Evolutionary conservation across 805 yeast species (phyloP), one percentile per base, ranked within the genome.

Genomic region (Candida ascalaphidarum): DNA sequence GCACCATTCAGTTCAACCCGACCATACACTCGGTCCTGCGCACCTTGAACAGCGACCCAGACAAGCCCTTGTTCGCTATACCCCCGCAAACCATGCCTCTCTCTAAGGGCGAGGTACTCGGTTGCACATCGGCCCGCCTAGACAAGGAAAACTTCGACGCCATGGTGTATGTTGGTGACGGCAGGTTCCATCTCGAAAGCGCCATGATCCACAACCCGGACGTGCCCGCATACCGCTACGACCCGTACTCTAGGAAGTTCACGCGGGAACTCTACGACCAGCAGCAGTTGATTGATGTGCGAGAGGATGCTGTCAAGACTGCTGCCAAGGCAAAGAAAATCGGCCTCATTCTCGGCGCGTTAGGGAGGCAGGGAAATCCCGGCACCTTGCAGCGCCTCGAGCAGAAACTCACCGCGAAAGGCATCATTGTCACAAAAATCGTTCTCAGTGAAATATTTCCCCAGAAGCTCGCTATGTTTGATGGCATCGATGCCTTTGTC

Each of bases 181-280:
- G 98, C 10, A 61, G 98, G 28, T 92, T 92, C 58, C 98, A 92
- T 54, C 61, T 92, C 24, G 98, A 92, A 50, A 75, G 89, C 28
- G 85, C 96, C 5, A 89, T 92, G 97, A 92, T 92, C 31, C 97
- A 88, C 53, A 92, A 92, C 48, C 98, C 98, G 0, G 74, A 74
- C 4, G 70, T 89, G 11, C 94, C 94, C 0, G 97, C 97, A 0
- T 92, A 65, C 54, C 73, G 95, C 44, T 92, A 92, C 50, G 98
- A 92, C 49, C 98, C 98, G 8, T 92, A 92, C 50, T 81, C 86
- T 11, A 68, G 95, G 36, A 86, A 82, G 48, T 85, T 92, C 55
- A 88, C 98, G 1, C 58, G 80, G 25, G 98, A 92, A 52, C 71
- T 73, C 36, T 92, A 85, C 48, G 95, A 84, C 44, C 96, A 86